phyloP scores from a whole-genome alignment of 805 yeast genomes.

The Barnettozyma populi region DNA sequence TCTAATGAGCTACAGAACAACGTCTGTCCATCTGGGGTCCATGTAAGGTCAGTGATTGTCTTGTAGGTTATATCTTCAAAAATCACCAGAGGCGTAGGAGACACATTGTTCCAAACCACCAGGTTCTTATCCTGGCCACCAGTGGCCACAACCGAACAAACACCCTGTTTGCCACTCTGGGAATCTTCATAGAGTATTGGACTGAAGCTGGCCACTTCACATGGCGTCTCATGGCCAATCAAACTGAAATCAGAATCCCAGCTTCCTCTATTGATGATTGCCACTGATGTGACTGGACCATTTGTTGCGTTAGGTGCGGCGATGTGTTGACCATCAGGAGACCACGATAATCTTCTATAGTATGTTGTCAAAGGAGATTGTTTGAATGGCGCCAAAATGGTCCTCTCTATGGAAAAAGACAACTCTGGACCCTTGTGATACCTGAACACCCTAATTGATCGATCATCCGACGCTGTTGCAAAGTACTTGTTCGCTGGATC shows the following conservation, averaged over 20 bases:
- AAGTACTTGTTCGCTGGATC: slow-evolving; percentile 98
- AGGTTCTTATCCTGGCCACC: slow-evolving; percentile 92
- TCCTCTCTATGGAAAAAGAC: slow-evolving; percentile 81
- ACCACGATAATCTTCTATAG: slow-evolving; percentile 82
- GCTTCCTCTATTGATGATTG: slow-evolving; percentile 66
- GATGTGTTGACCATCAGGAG: slow-evolving; percentile 83
- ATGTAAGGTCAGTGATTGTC: slow-evolving; percentile 81
- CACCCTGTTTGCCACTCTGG: slow-evolving; percentile 23
- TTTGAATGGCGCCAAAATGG: slow-evolving; percentile 77
- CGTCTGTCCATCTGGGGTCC: slow-evolving; percentile 78
- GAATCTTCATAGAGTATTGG: slow-evolving; percentile 53
- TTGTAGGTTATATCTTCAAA: slow-evolving; percentile 71
- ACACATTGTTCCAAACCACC: slow-evolving; percentile 81
- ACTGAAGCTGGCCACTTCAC: slow-evolving; percentile 73
- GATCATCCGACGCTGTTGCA: slow-evolving; percentile 94
- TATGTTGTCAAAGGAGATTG: slow-evolving; percentile 91
- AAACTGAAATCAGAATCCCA: slow-evolving; percentile 75
- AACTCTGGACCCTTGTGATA: slow-evolving; percentile 74
- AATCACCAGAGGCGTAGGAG: slow-evolving; percentile 72
- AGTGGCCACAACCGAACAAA: slow-evolving; percentile 79
- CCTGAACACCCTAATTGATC: slow-evolving; percentile 82
- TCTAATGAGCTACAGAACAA: slow-evolving; percentile 79
- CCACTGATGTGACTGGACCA: slow-evolving; percentile 74
- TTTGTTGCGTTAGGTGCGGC: slow-evolving; percentile 85
- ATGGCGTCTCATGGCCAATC: slow-evolving; percentile 81